A percentile compares a stretch with the other conserved stretches of the same genome.
Evolutionary conservation across 495 filamentous ascomycete species (phyloP).

Genomic region (Pseudevernia furfuracea): DNA sequence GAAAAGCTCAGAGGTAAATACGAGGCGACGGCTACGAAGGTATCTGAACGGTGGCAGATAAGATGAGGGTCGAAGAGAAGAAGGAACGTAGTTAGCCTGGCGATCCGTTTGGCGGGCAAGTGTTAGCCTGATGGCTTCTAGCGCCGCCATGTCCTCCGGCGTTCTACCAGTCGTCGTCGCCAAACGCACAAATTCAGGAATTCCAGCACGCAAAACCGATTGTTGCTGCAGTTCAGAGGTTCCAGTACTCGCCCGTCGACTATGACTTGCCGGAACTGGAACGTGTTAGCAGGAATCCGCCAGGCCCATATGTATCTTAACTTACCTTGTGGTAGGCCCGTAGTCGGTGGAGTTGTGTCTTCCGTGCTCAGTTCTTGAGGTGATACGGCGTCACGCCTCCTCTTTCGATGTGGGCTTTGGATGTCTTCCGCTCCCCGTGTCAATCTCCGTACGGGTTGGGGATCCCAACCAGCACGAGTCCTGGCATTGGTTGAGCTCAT

Average conservation of each 20-base stretch:
- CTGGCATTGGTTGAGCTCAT: background rate
- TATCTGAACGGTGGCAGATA: background rate
- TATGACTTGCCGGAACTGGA: background rate
- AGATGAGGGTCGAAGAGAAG: background rate
- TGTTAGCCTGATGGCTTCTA: background rate
- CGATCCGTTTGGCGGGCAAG: background rate
- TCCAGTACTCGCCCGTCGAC: slow-evolving; percentile 4
- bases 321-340: background rate
- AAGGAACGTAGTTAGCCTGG: background rate
- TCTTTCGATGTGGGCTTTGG: background rate
- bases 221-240: background rate
- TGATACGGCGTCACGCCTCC: slow-evolving; percentile 3
- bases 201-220: background rate
- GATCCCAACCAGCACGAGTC: background rate
- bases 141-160: background rate
- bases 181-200: background rate
- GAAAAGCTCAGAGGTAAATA: slow-evolving; percentile 17
- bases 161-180: background rate
- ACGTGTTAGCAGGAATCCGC: background rate
- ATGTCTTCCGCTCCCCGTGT: slow-evolving; percentile 2
- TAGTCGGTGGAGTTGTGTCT: background rate
- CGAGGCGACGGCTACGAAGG: background rate
- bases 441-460: background rate
- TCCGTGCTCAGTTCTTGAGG: background rate
- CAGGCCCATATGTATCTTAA: no score